phyloP scores from a whole-genome alignment of 768 basidiomycete species.

The Trametes maxima region DNA sequence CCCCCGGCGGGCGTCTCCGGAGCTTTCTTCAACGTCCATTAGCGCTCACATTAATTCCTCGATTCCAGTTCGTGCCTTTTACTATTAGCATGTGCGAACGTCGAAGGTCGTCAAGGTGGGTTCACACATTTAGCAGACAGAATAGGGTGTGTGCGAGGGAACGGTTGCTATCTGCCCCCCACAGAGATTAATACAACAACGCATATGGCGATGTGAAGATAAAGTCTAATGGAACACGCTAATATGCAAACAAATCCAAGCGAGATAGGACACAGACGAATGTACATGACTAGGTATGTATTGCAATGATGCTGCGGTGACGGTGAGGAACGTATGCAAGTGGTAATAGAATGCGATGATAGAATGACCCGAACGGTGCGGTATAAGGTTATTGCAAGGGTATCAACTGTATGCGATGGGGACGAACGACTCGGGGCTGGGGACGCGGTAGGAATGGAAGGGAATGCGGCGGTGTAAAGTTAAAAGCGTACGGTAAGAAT shows the following conservation, averaged over 20 bases:
- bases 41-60: background rate
- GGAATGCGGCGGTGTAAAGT: background rate
- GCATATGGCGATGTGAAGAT: background rate
- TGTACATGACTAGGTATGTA: conserved; percentile 2
- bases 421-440: background rate
- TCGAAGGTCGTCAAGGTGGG: too few relatives aligned
- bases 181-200: background rate
- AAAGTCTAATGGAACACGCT: conserved; percentile 10
- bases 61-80: background rate
- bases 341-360: conserved; percentile 9
- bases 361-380: conserved; percentile 3
- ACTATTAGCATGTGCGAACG: too few relatives aligned
- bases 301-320: background rate
- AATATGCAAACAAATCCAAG: conserved; percentile 14
- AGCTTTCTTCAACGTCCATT: background rate
- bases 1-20: conserved; percentile 8
- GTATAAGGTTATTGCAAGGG: conserved; percentile 19
- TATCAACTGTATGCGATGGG: conserved; percentile 11
- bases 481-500: conserved; percentile 6
- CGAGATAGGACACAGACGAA: conserved; percentile 5
- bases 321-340: conserved; percentile 12
- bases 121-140: too few relatives aligned
- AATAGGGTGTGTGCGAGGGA: too few relatives aligned
- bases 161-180: too few relatives aligned
- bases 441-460: conserved; percentile 9